phyloP scores from a whole-genome alignment of 495 filamentous ascomycete species.

The Cudoniella acicularis region DNA sequence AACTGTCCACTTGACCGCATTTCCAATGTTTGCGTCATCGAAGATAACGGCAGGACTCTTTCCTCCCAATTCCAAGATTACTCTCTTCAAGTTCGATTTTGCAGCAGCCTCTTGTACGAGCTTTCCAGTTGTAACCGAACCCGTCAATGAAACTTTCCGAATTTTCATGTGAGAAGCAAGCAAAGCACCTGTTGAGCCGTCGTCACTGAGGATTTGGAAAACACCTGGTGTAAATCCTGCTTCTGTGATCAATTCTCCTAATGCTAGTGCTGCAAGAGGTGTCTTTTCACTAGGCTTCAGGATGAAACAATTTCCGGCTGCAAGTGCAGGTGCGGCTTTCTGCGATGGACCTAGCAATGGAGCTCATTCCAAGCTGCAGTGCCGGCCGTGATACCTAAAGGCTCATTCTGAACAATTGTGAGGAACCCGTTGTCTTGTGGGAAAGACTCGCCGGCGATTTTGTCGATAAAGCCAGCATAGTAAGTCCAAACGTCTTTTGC shows the following conservation, averaged over 20 bases:
- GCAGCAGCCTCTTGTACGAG: constrained; percentile 56
- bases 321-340: constrained; percentile 59
- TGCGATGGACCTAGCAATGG: constrained; percentile 23
- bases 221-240: constrained; percentile 64
- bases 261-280: constrained; percentile 69
- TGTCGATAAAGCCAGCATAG: constrained; percentile 43
- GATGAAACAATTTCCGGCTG: constrained; percentile 73
- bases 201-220: constrained; percentile 49
- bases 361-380: constrained; percentile 46
- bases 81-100: constrained; percentile 58
- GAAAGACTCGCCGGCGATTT: constrained; percentile 39
- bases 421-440: constrained; percentile 42
- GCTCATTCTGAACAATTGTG: constrained; percentile 40
- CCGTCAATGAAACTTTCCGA: constrained; percentile 64
- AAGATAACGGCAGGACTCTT: constrained; percentile 61
- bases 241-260: constrained; percentile 67
- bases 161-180: constrained; percentile 43
- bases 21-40: constrained; percentile 58
- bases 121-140: constrained; percentile 52
- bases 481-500: constrained; percentile 31
- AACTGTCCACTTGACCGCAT: constrained; percentile 44
- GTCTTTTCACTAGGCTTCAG: constrained; percentile 74
- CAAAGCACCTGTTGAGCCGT: constrained; percentile 49
- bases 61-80: constrained; percentile 62
- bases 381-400: constrained; percentile 37